Percentiles rank a stretch among this genome's conserved stretches.
phyloP scores from a whole-genome alignment of 2,329 filamentous ascomycete genomes.

The Ceratocystis alfenasii region DNA sequence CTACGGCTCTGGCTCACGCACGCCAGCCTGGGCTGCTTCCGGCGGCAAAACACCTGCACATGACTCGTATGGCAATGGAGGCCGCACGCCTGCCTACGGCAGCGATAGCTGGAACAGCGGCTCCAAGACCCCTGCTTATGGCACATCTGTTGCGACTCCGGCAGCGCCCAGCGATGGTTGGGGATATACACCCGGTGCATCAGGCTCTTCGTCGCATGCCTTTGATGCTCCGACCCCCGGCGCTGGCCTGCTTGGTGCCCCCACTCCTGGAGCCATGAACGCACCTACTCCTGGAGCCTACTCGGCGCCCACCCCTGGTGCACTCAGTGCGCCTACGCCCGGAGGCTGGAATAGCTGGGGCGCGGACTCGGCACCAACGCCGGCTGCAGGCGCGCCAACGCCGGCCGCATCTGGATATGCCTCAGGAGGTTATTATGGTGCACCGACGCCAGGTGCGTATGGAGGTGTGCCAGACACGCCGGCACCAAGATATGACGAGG shows the following conservation, averaged over 20 bases:
- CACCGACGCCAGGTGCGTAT: constrained; percentile 54
- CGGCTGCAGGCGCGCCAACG: constrained; percentile 53
- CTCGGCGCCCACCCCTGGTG: constrained; percentile 51
- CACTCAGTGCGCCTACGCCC: constrained; percentile 55
- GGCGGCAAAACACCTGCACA: constrained; percentile 59
- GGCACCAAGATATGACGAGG: constrained; percentile 44
- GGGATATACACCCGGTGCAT: constrained; percentile 45
- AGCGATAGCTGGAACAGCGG: constrained; percentile 53
- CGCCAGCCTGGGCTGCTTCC: constrained; percentile 61
- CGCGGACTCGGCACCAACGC: constrained; percentile 53
- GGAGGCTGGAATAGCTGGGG: constrained; percentile 52
- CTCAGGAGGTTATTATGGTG: constrained; percentile 40
- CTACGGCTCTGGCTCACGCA: constrained; percentile 62
- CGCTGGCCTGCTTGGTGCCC: constrained; percentile 42
- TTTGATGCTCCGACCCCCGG: constrained; percentile 63
- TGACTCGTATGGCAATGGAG: constrained; percentile 53
- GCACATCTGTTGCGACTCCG: constrained; percentile 46
- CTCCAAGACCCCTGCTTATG: constrained; percentile 68
- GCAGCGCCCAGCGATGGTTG: constrained; percentile 48
- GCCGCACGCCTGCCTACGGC: constrained; percentile 55
- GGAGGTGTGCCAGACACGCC: constrained; percentile 47
- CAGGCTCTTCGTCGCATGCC: constrained; percentile 34
- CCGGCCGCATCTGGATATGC: constrained; percentile 50
- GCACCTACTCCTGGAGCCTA: constrained; percentile 62
- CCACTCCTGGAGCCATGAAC: constrained; percentile 49